Conservation (phyloP, 306 rosid species). For the Senna siamea region DNA sequence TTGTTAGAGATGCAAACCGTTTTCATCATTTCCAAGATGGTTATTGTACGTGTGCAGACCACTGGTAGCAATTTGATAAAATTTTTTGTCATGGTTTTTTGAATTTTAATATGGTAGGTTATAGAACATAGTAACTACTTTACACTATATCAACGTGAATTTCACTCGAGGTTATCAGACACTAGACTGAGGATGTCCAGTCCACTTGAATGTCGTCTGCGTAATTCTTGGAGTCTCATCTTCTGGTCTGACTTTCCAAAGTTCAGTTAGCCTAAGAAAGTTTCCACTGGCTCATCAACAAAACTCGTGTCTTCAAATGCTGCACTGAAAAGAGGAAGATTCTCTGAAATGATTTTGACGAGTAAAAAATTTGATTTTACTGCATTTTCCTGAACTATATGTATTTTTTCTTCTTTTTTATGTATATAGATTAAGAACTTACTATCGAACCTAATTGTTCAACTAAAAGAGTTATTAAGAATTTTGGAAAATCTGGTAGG, state of each 20-base stretch:
- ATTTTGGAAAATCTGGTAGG: too few species aligned
- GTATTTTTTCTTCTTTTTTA: background rate
- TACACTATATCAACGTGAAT: slow-evolving; percentile 2
- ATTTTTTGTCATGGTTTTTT: background rate
- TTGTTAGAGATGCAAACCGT: slow-evolving; percentile 75
- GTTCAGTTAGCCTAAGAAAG: background rate
- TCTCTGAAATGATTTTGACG: background rate
- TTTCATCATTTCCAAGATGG: slow-evolving; percentile 84
- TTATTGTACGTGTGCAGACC: slow-evolving; percentile 66
- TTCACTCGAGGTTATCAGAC: background rate
- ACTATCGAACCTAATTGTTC: too few species aligned
- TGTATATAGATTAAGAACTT: too few species aligned
- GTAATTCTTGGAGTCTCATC: background rate
- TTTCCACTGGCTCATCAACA: background rate
- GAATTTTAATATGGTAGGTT: too few species aligned
- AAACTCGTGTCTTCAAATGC: background rate
- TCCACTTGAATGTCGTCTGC: background rate
- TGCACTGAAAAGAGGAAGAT: background rate
- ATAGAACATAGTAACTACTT: too few species aligned
- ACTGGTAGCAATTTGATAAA: slow-evolving; percentile 55
- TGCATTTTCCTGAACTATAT: too few species aligned
- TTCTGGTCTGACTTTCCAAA: background rate
- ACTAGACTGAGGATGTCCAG: background rate
- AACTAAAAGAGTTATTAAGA: too few species aligned
- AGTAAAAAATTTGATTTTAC: background rate